Base-by-base conservation (phyloP, 305 asterid genomes). In the Fraxinus paxiana region DNA sequence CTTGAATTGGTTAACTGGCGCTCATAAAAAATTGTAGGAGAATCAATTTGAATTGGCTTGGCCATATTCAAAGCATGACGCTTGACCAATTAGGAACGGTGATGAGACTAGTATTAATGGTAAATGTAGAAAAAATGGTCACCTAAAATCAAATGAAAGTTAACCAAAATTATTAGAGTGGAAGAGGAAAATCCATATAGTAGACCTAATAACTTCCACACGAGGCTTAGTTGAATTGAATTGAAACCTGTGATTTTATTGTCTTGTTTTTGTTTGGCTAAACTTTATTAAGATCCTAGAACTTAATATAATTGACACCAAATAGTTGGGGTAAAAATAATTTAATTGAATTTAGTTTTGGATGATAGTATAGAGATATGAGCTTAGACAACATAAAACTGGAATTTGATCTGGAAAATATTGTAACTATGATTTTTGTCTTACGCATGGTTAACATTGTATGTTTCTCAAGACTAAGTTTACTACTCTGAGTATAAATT, bases 341-440 rank as follows among this genome's bases (percentile, higher is more conserved):
- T 65, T 65, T 13, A 12, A 26, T 26, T 26, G 73, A 65, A 65
- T 12, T 61, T 65, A 65, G 73, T 65, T 65, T 61, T 28, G n/a
- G 31, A 61, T 61, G 31, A 8, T 61, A 24, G 9, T 10, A 4
- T 9, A 24, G 73, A 65, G 17, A 31, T 26, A 26, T 10, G 7
- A 24, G 17, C 35, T 10, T 28, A 26, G 73, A 26, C 73, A 24
- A 17, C 13, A 12, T 9, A 26, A 10, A 28, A 10, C 35, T 24
- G 18, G 30, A 65, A 65, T 2, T 3, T 65, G 34, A 65, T 12
- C 4, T 54, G 26, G 76, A 43, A 22, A 46, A 10, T 83, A 10
- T 75, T 7, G 7, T 63, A 18, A 77, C 76, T 46, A 76, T 72
- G 72, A 79, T 59, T 35, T 26, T 63, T 67, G 35, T 76, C 31